Base-by-base conservation (phyloP, 1,284 basidiomycete genomes). In the Microbotryum intermedium region DNA sequence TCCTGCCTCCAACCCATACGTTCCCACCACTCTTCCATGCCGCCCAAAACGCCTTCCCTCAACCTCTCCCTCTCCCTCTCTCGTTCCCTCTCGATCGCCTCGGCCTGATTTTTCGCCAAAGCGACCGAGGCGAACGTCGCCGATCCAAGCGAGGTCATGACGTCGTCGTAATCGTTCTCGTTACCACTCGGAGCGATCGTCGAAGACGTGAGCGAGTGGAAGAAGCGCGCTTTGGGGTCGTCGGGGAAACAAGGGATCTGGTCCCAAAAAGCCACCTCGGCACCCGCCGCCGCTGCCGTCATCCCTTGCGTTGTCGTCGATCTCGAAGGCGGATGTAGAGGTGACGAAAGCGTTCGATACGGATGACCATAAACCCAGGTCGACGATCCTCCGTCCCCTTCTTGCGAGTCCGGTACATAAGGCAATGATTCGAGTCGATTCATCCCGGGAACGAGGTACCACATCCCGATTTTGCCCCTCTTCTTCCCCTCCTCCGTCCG, bases 1-100 rank as follows among this genome's bases (percentile, higher is more conserved):
- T 97, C 92, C 72, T 95, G 92, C 39, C 92, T 81, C 76, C 88
- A 93, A 28, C 86, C 90, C 86, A 97, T 91, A 18, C 90, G 80
- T 74, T 92, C 90, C 88, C 90, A 94, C 75, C 92, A 97, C 72
- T 94, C 90, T 53, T 85, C 85, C 30, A 82, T 50, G 1, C 67
- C 65, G 0, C 60, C 72, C 0, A 66, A 56, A 4, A 76, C 67
- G 13, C 67, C 62, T n/a, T 58, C 58, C 5, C 55, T 10, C 39
- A 71, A 49, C 26, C 67, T 58, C 28, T 11, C 34, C n/a, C 66
- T 46, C 43, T 72, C 71, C 11, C 62, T 52, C 29, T 59, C 60
- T 26, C 66, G 50, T 21, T 67, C 65, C 5, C 48, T 42, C 39
- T 67, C 65, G 1, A 70, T 18, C n/a, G 50, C 62, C 20, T 49